Evolutionary conservation across 192 early-diverging fungal species (phyloP).

Genomic region (Diversispora epigaea): DNA sequence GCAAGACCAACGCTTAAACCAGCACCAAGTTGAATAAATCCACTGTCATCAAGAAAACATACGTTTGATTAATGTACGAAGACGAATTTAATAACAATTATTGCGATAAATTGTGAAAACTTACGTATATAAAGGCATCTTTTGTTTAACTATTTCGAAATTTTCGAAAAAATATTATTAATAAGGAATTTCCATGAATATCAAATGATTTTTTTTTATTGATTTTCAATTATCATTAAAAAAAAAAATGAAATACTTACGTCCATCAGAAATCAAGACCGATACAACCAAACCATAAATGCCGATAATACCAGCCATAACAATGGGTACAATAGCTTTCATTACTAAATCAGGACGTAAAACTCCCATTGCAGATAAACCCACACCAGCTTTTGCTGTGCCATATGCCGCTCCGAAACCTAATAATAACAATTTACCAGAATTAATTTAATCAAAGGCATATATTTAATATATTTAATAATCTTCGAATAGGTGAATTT

Average conservation of each 20-base stretch:
- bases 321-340: conserved; percentile 87
- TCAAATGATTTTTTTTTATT: neutral
- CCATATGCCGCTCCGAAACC: conserved; percentile 91
- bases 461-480: too few relatives aligned
- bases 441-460: too few relatives aligned
- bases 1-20: conserved; percentile 80
- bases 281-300: conserved; percentile 98
- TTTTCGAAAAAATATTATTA: neutral
- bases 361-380: conserved; percentile 83
- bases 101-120: neutral
- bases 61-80: neutral
- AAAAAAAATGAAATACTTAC: conserved; percentile 51
- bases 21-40: conserved; percentile 79
- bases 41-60: conserved; percentile 36
- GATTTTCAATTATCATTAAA: neutral
- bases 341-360: conserved; percentile 86
- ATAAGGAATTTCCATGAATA: too few relatives aligned
- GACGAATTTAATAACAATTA: neutral
- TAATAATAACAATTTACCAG: conserved; percentile 31
- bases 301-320: conserved; percentile 99
- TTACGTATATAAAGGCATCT: conserved; percentile 67
- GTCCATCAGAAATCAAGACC: conserved; percentile 81
- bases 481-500: too few relatives aligned
- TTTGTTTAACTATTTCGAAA: conserved; percentile 34
- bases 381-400: conserved; percentile 88